Evolutionary conservation across 768 basidiomycete genomes (phyloP).

Genomic region (Asterophora lycoperdoides): DNA sequence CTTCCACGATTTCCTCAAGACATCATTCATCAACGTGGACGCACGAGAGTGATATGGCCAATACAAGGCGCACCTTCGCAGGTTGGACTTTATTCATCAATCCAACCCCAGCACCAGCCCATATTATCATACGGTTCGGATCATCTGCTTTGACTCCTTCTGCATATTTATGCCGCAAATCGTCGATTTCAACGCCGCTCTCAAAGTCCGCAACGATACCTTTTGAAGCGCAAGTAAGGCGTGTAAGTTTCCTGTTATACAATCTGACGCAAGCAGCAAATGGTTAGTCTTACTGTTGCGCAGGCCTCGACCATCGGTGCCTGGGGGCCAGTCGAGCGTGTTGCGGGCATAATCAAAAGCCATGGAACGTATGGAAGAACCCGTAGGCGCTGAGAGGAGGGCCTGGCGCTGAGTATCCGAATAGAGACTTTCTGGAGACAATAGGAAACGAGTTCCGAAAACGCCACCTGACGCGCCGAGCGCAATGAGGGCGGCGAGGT

Average conservation of each 20-base stretch:
- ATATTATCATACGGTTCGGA: conserved; percentile 49
- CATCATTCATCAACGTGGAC: background rate
- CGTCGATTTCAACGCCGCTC: conserved; percentile 39
- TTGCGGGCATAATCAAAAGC: conserved; percentile 58
- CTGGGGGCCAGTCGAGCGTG: conserved; percentile 55
- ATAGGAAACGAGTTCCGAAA: conserved; percentile 71
- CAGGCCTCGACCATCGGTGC: conserved; percentile 60
- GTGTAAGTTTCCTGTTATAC: background rate
- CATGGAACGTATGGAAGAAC: conserved; percentile 51
- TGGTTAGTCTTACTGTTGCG: conserved; percentile 37
- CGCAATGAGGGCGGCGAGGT: conserved; percentile 60
- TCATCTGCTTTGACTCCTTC: conserved; percentile 44
- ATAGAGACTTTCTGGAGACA: conserved; percentile 63
- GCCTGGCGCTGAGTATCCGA: conserved; percentile 48
- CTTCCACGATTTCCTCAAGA: conserved; percentile 47
- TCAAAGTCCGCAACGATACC: conserved; percentile 56
- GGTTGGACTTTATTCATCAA: conserved; percentile 42
- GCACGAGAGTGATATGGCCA: background rate
- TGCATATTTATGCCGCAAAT: conserved; percentile 40
- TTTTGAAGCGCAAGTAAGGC: conserved; percentile 18
- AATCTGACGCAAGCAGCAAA: background rate
- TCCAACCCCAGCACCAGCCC: conserved; percentile 67
- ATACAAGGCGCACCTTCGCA: conserved; percentile 31
- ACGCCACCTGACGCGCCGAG: conserved; percentile 68
- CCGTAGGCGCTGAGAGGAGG: conserved; percentile 43